A percentile compares a stretch with the other conserved stretches of the same genome.
Evolutionary conservation across 768 basidiomycete genomes (phyloP).

Genomic region (Hygrocybe punicea): DNA sequence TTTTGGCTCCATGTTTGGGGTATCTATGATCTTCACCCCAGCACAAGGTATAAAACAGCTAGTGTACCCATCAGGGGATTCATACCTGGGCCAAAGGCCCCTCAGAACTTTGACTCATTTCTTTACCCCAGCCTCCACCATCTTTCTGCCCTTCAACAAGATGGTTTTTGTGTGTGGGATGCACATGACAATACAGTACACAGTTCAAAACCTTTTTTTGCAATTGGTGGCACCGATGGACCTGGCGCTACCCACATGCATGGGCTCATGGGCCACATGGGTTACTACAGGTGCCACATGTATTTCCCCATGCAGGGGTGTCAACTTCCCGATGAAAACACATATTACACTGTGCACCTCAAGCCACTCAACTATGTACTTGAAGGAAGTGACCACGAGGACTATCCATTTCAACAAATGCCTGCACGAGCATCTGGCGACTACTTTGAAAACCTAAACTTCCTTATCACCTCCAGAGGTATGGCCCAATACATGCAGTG

Average conservation of each 20-base stretch:
- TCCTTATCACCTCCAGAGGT: constrained; percentile 21
- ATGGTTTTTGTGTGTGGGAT: constrained; percentile 25
- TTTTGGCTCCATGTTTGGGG: constrained; percentile 39
- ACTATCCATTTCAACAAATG: constrained; percentile 13
- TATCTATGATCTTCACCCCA: constrained; percentile 29
- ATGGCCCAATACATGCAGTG: constrained; percentile 22
- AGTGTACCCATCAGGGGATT: constrained; percentile 32
- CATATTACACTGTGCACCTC: constrained; percentile 35
- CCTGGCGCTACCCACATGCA: no score
- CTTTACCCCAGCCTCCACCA: constrained; percentile 35
- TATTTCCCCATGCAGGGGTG: constrained; percentile 29
- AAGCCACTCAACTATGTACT: constrained; percentile 24
- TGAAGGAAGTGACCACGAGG: no score
- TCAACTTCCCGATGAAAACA: constrained; percentile 22
- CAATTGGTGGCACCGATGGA: constrained; percentile 30
- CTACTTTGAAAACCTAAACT: constrained; percentile 11
- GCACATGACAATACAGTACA: background rate
- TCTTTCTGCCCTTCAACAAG: constrained; percentile 27
- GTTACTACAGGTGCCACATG: constrained; percentile 34
- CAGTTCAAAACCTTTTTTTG: constrained; percentile 19
- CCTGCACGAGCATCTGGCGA: background rate
- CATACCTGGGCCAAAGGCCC: constrained; percentile 39
- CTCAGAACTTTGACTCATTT: constrained; percentile 34
- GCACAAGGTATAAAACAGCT: constrained; percentile 30
- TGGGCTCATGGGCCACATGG: constrained; percentile 41